Evolutionary conservation across 345 rosid species (phyloP).

Genomic region (Laguncularia racemosa): DNA sequence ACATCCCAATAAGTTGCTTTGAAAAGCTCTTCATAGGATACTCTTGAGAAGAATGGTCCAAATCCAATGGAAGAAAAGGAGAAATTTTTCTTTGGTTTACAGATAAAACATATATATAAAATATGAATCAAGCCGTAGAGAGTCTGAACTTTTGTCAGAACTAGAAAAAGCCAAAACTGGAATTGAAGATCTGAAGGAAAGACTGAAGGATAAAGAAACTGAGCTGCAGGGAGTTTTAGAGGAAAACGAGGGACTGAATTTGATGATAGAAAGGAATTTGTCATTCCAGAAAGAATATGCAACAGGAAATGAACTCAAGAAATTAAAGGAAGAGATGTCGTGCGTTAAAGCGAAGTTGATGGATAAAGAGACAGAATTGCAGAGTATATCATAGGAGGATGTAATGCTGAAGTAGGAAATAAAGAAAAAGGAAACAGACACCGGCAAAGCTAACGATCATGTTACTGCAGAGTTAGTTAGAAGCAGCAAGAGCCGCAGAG

Average conservation of each 20-base stretch:
- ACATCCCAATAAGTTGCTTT: no score
- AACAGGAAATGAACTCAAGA: slow-evolving; percentile 42
- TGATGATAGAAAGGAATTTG: slow-evolving; percentile 36
- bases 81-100: no score
- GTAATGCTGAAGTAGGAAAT: slow-evolving; percentile 49
- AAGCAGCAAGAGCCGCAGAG: slow-evolving; percentile 38
- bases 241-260: slow-evolving; percentile 53
- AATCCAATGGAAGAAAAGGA: no score
- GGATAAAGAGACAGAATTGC: slow-evolving; percentile 75
- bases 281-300: slow-evolving; percentile 21
- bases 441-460: slow-evolving; percentile 19
- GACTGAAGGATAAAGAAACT: slow-evolving; percentile 33
- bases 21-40: no score
- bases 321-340: slow-evolving; percentile 33
- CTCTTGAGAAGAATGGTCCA: no score
- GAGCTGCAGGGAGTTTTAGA: slow-evolving; percentile 48
- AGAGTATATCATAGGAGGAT: slow-evolving; percentile 55
- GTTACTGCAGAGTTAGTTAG: slow-evolving; percentile 28
- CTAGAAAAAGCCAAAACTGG: slow-evolving; percentile 8
- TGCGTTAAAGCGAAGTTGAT: slow-evolving; percentile 56
- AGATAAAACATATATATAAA: no score
- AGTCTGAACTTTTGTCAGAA: slow-evolving; percentile 10
- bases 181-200: slow-evolving; percentile 23
- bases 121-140: slow-evolving; percentile 8
- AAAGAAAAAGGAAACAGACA: slow-evolving; percentile 38